Base-by-base conservation (phyloP, 1,284 basidiomycete genomes). In the Malassezia pachydermatis region DNA sequence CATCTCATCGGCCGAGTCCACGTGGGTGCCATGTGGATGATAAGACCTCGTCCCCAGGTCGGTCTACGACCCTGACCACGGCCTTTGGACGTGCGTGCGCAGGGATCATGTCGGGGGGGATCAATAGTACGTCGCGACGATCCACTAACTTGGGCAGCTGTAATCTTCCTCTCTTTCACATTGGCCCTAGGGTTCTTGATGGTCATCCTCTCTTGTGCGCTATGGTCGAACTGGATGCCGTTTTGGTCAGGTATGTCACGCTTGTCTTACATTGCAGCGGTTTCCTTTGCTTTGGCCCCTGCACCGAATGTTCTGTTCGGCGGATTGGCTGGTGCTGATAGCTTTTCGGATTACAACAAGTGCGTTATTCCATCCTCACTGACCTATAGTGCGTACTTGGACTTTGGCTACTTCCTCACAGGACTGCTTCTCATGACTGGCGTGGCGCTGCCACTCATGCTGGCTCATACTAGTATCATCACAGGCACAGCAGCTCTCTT, bases 191-290 rank as follows among this genome's bases (percentile, higher is more conserved):
- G 94, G 22, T 99, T 98, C 76, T 76, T 98, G 49, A 81, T 98
- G 67, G 87, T 98, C 71, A 99, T 99, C 73, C 83, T 99, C 24
- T 90, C 88, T 1, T 98, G 94, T 72, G 92, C 94, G 20, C 76
- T 98, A 30, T 98, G 85, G 84, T 75, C 81, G 28, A 98, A 99
- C 74, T 99, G 94, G 94, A 77, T 98, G 13, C 94, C 94, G 37
- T 77, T 98, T 41, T 80, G 98, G 59, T 92, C 96, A 60, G 92
- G 92, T 94, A 65, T 70, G 88, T 79, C 19, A 29, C 30, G 5
- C 28, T 23, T 2, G n/a, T 53, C 37, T 30, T 30, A n/a, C 48
- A 28, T 43, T 41, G 17, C 67, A 95, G 92, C 94, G 3, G 76
- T 95, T 59, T 90, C 84, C 25, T 99, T 96, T 71, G 86, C 95